Evolutionary conservation across 106 monocot species (phyloP), one percentile per base, ranked within the genome.

Genomic region (Dioscorea alata): DNA sequence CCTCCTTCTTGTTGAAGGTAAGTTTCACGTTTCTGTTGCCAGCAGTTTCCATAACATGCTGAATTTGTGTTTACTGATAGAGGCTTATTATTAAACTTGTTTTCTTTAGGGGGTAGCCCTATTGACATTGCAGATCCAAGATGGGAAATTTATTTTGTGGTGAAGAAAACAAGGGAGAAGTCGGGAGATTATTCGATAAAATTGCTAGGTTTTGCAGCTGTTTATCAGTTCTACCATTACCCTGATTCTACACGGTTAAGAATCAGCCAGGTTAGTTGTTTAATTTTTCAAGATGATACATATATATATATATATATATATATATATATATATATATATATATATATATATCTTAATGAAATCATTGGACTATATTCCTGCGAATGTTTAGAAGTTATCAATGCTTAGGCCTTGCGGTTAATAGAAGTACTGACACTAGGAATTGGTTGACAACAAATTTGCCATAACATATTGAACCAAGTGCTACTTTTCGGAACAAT

Each of bases 1-100:
- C 59, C 79, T 93, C 57, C 87, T 99, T 71, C 81, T 99, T 67
- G 81, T 99, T 81, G 97, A 99, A 75, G 97, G 97, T 90, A 6
- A 69, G 28, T 23, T 42, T 33, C 54, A 54, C 17, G 13, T 23
- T 60, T 60, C 51, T 42, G 42, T 42, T 42, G 42, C 42, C 42
- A 42, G 42, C 42, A 6, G 42, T 42, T 42, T 42, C 6, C 4
- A 0, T 42, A 3, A 8, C 42, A 42, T 42, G 10, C 42, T 42
- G 42, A 42, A 28, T 42, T 42, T 6, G 42, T 42, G 42, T 42
- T 42, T 42, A 6, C 42, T 42, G 42, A 42, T 8, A 42, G 42
- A 42, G 42, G 42, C 22, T 64, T 61, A 4, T 4, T 12, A 68
- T 23, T 33, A 76, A 32, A 59, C 74, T 32, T 73, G 52, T 10